Conservation (phyloP, 2,329 filamentous ascomycete genomes). For the Exophiala alcalophila region DNA sequence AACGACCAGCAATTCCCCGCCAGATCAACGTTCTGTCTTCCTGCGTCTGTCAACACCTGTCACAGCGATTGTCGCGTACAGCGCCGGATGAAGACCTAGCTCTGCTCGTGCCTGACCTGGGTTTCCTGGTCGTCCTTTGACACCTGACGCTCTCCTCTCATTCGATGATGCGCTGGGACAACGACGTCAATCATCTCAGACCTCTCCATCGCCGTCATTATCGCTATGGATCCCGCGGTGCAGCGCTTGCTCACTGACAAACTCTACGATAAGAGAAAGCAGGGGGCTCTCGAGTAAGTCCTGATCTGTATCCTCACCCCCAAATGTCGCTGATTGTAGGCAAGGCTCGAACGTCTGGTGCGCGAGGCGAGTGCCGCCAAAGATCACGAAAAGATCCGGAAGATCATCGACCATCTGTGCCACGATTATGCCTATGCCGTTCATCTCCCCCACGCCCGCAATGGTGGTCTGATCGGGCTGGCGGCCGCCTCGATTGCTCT, state of each 20-base stretch:
- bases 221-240: conserved; percentile 77
- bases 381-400: conserved; percentile 76
- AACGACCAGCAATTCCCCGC: too few species aligned
- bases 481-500: conserved; percentile 94
- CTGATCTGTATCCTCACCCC: too few species aligned
- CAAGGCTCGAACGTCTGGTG: conserved; percentile 83
- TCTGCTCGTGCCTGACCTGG: too few species aligned
- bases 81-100: too few species aligned
- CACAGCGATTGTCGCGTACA: too few species aligned
- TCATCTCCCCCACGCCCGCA: conserved; percentile 92
- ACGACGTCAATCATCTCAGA: conserved; percentile 5
- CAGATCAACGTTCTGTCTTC: too few species aligned
- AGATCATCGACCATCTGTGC: conserved; percentile 91
- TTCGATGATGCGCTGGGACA: conserved; percentile 20
- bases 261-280: conserved; percentile 97
- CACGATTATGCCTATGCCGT: conserved; percentile 98
- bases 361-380: conserved; percentile 74
- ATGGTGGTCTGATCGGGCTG: conserved; percentile 91
- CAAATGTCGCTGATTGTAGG: conserved; percentile 19
- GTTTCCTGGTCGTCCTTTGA: too few species aligned
- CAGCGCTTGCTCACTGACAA: conserved; percentile 94
- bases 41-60: too few species aligned
- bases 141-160: background rate
- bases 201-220: conserved; percentile 8
- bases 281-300: conserved; percentile 84